Evolutionary conservation across 2,329 filamentous ascomycete species (phyloP).

Genomic region (Kalmusia sp.): DNA sequence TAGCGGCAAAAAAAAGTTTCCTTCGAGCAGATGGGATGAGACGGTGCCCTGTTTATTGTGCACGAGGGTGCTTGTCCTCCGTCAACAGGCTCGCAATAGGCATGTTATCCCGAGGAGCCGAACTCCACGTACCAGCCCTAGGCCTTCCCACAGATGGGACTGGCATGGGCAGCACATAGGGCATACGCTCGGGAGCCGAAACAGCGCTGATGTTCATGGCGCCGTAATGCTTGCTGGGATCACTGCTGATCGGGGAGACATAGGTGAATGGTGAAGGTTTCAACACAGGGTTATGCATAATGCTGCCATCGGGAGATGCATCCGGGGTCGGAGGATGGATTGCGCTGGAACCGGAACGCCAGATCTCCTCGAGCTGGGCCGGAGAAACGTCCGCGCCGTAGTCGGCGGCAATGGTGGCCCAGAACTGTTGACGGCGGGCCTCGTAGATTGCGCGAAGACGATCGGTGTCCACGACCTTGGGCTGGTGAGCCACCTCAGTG

Average conservation of each 20-base stretch:
- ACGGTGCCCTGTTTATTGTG: slow-evolving; percentile 13
- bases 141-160: slow-evolving; percentile 40
- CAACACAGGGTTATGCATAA: slow-evolving; percentile 43
- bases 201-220: slow-evolving; percentile 40
- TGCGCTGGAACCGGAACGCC: slow-evolving; percentile 51
- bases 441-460: slow-evolving; percentile 75
- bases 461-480: slow-evolving; percentile 66
- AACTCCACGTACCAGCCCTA: slow-evolving; percentile 45
- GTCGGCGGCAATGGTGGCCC: slow-evolving; percentile 73
- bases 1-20: slow-evolving; percentile 9
- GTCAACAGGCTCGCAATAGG: slow-evolving; percentile 49
- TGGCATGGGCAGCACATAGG: slow-evolving; percentile 47
- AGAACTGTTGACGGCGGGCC: slow-evolving; percentile 74
- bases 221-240: slow-evolving; percentile 41
- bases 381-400: slow-evolving; percentile 71
- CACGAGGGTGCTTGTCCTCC: slow-evolving; percentile 45
- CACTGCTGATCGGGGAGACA: slow-evolving; percentile 35
- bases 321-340: slow-evolving; percentile 48
- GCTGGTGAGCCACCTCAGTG: slow-evolving; percentile 53
- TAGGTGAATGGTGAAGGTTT: slow-evolving; percentile 43
- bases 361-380: slow-evolving; percentile 73
- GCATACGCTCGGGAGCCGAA: slow-evolving; percentile 43
- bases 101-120: slow-evolving; percentile 45
- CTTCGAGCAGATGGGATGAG: neutral
- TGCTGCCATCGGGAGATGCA: slow-evolving; percentile 46